phyloP scores from a whole-genome alignment of 1,139 yeast species.

The Saccharomyces hybrid region DNA sequence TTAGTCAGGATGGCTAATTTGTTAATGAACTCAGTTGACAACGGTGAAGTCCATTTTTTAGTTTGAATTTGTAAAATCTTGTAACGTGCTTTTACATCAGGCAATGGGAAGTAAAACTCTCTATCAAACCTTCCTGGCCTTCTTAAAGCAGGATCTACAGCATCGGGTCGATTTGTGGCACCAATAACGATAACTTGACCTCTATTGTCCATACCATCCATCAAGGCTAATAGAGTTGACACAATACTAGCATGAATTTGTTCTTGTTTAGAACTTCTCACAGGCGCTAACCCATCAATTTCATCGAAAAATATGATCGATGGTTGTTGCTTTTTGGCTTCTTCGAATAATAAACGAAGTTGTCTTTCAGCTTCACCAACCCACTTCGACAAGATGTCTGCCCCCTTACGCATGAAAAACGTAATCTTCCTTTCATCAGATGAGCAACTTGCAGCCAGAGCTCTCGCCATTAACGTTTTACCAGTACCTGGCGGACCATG shows the following conservation, averaged over 20 bases:
- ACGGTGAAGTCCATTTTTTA: slow-evolving; percentile 76
- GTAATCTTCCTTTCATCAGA: slow-evolving; percentile 78
- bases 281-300: slow-evolving; percentile 97
- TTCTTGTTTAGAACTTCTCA: slow-evolving; percentile 92
- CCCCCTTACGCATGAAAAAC: slow-evolving; percentile 97
- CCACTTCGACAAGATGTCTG: slow-evolving; percentile 96
- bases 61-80: slow-evolving; percentile 82
- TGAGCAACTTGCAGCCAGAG: slow-evolving; percentile 91
- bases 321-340: slow-evolving; percentile 94
- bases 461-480: slow-evolving; percentile 95
- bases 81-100: slow-evolving; percentile 71
- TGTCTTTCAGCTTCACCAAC: slow-evolving; percentile 99
- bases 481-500: slow-evolving; percentile 99
- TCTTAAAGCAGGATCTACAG: slow-evolving; percentile 93
- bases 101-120: slow-evolving; percentile 92
- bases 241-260: slow-evolving; percentile 98
- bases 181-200: slow-evolving; percentile 98
- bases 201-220: slow-evolving; percentile 65
- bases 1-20: slow-evolving; percentile 80
- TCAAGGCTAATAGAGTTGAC: slow-evolving; percentile 51
- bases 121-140: slow-evolving; percentile 97
- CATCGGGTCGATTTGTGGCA: slow-evolving; percentile 96
- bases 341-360: slow-evolving; percentile 81
- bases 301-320: slow-evolving; percentile 94
- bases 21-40: slow-evolving; percentile 49